phyloP scores from a whole-genome alignment of 805 yeast genomes.

The Hanseniaspora occidentalis region DNA sequence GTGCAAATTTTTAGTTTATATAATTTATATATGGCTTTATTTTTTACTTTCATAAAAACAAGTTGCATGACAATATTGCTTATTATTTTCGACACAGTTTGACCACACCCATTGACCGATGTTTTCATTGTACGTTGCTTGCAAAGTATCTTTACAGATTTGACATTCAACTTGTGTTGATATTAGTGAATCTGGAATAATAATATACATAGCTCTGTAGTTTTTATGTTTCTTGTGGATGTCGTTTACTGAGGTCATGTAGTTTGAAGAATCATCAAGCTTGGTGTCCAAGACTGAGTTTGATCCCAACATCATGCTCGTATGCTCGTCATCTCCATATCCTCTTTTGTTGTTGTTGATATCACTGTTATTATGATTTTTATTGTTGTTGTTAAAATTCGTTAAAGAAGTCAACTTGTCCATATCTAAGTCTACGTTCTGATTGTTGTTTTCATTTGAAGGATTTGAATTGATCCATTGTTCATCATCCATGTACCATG shows the following conservation, averaged over 20 bases:
- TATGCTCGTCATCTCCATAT: not conserved
- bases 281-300: not conserved
- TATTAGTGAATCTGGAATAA: conserved; percentile 5
- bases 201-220: conserved; percentile 1
- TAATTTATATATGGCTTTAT: too few species aligned
- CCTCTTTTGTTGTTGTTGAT: not conserved
- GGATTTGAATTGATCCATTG: conserved; percentile 49
- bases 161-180: conserved; percentile 36
- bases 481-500: conserved; percentile 66
- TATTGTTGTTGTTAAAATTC: not conserved
- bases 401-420: not conserved
- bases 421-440: not conserved
- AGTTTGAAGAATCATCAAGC: conserved; percentile 3
- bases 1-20: too few species aligned
- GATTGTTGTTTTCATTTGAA: not conserved
- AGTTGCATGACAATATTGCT: conserved; percentile 49
- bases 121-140: conserved; percentile 59
- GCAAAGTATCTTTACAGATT: conserved; percentile 53
- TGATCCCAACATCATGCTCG: too few species aligned
- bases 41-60: conserved; percentile 32
- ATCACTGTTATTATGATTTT: not conserved
- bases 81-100: conserved; percentile 39
- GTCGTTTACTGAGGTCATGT: not conserved
- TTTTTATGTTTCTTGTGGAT: conserved; percentile 1
- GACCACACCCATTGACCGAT: conserved; percentile 76